Conservation (phyloP, 345 rosid species). For the Geranium brycei region DNA sequence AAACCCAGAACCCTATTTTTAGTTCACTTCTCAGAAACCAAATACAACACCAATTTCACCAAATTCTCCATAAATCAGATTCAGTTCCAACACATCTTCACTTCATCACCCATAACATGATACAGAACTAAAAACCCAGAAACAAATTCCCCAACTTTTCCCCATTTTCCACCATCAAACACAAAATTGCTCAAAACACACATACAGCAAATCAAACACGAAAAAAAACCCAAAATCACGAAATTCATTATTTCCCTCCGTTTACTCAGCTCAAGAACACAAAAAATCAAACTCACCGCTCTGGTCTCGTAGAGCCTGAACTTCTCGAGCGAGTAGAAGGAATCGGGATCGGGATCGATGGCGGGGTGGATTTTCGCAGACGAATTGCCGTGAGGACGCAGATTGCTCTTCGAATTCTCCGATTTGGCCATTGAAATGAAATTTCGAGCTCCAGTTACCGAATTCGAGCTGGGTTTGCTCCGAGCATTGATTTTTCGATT, state of each 20-base stretch:
- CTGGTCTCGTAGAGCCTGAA: conserved; percentile 90
- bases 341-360: conserved; percentile 47
- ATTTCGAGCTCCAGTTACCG: neutral
- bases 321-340: conserved; percentile 76
- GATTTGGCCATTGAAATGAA: conserved; percentile 37
- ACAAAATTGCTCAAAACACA: neutral
- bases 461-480: neutral
- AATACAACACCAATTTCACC: neutral
- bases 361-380: conserved; percentile 59
- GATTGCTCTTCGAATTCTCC: conserved; percentile 20
- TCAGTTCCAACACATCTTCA: neutral
- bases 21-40: neutral
- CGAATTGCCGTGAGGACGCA: conserved; percentile 13
- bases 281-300: conserved; percentile 37
- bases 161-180: neutral
- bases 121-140: neutral
- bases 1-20: neutral
- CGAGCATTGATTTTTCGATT: neutral
- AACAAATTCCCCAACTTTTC: neutral
- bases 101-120: neutral
- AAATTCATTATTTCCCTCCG: neutral
- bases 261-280: neutral
- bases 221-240: too few species aligned
- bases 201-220: too few species aligned
- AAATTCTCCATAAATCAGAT: neutral